phyloP scores from a whole-genome alignment of 1,284 basidiomycete genomes.

The Abortiporus biennis region DNA sequence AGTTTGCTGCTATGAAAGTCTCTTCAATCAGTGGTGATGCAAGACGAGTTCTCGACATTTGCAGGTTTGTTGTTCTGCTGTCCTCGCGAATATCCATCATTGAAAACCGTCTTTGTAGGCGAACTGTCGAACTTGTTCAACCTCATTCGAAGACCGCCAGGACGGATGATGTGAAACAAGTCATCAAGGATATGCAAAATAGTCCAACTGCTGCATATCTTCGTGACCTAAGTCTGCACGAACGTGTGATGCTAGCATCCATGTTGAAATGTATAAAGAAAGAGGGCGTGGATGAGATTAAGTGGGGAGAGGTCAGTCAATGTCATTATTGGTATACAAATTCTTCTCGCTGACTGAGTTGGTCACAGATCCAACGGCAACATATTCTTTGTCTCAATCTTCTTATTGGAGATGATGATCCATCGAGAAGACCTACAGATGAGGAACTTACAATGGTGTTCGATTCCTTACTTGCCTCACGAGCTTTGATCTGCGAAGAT shows the following conservation, averaged over 20 bases:
- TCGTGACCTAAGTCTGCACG: conserved; percentile 77
- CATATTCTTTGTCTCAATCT: conserved; percentile 56
- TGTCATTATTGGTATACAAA: conserved; percentile 3
- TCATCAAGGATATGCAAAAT: conserved; percentile 88
- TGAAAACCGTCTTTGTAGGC: conserved; percentile 33
- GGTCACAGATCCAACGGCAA: conserved; percentile 54
- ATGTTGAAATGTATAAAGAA: conserved; percentile 79
- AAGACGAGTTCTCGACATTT: conserved; percentile 89
- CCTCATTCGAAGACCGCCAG: conserved; percentile 50
- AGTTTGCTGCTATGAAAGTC: conserved; percentile 88
- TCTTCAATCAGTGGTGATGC: conserved; percentile 95
- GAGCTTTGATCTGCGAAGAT: conserved; percentile 68
- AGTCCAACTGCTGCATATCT: conserved; percentile 85
- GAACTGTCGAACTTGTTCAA: conserved; percentile 79
- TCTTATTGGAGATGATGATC: conserved; percentile 46
- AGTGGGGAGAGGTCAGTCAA: conserved; percentile 68
- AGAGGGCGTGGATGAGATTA: conserved; percentile 84
- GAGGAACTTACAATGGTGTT: conserved; percentile 57
- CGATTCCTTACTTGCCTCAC: conserved; percentile 63
- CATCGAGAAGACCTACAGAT: conserved; percentile 43
- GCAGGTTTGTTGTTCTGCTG: conserved; percentile 44
- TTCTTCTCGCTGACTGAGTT: neutral
- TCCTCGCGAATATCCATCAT: neutral
- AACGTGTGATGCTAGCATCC: conserved; percentile 86
- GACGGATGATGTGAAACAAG: conserved; percentile 72